phyloP scores from a whole-genome alignment of 495 filamentous ascomycete species.

The Lophiotrema nucula region DNA sequence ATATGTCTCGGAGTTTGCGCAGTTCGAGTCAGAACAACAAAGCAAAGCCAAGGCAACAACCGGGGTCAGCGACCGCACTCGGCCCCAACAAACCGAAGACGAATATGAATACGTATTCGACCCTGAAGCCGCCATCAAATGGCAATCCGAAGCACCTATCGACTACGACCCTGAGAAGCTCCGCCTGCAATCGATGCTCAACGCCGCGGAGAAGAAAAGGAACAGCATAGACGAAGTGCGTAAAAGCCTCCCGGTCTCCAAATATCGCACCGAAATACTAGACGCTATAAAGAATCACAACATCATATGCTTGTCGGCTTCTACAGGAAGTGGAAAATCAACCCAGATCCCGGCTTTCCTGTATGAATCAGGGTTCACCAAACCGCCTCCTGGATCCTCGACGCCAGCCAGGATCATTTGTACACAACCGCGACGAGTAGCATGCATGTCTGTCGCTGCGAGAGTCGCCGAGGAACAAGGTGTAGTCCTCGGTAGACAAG shows the following conservation, averaged over 20 bases:
- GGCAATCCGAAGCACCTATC: conserved; percentile 68
- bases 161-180: conserved; percentile 60
- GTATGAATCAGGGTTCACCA: conserved; percentile 44
- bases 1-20: conserved; percentile 90
- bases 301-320: conserved; percentile 42
- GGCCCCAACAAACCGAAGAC: conserved; percentile 70
- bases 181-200: conserved; percentile 72
- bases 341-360: conserved; percentile 46
- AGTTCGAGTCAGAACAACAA: conserved; percentile 92
- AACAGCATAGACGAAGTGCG: conserved; percentile 85
- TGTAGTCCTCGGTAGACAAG: conserved; percentile 84
- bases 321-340: conserved; percentile 44
- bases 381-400: conserved; percentile 13
- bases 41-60: conserved; percentile 51
- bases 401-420: conserved; percentile 61
- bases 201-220: conserved; percentile 83
- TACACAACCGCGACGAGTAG: conserved; percentile 91
- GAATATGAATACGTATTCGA: conserved; percentile 96
- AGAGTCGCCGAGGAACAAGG: conserved; percentile 96
- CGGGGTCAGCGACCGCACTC: no score
- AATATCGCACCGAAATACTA: conserved; percentile 55
- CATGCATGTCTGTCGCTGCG: conserved; percentile 91
- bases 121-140: conserved; percentile 82
- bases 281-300: conserved; percentile 40
- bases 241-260: conserved; percentile 87